phyloP scores from a whole-genome alignment of 192 early-diverging fungal genomes.

The Entomortierella chlamydospora region DNA sequence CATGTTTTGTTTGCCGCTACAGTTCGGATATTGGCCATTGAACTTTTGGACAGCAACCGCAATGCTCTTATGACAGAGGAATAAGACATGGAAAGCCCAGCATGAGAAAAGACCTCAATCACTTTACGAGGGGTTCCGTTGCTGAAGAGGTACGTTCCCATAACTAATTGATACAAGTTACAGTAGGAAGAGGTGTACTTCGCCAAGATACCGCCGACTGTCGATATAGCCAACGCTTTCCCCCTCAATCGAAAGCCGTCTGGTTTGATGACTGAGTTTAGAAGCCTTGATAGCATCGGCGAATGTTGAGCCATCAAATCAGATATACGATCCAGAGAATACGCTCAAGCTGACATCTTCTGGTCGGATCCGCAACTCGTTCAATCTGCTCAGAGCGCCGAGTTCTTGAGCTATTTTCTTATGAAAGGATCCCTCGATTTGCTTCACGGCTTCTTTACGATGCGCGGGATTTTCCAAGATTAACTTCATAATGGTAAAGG shows the following conservation, averaged over 20 bases:
- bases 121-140: background rate
- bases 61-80: background rate
- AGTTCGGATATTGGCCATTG: background rate
- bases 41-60: background rate
- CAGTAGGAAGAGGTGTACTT: too few species aligned
- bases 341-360: background rate
- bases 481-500: background rate
- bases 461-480: background rate
- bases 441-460: background rate
- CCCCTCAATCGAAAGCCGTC: background rate
- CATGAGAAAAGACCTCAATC: conserved; percentile 4
- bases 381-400: background rate
- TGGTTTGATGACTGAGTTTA: background rate
- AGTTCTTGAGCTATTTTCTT: background rate
- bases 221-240: background rate
- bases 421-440: background rate
- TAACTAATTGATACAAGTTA: conserved; percentile 12
- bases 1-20: background rate
- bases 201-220: conserved; percentile 1
- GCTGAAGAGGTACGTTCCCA: conserved; percentile 8
- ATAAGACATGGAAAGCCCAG: conserved; percentile 2
- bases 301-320: background rate
- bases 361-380: background rate
- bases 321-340: background rate
- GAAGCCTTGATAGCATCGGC: background rate